phyloP scores from a whole-genome alignment of 257 asterid genomes.

The Galeopsis tetrahit region DNA sequence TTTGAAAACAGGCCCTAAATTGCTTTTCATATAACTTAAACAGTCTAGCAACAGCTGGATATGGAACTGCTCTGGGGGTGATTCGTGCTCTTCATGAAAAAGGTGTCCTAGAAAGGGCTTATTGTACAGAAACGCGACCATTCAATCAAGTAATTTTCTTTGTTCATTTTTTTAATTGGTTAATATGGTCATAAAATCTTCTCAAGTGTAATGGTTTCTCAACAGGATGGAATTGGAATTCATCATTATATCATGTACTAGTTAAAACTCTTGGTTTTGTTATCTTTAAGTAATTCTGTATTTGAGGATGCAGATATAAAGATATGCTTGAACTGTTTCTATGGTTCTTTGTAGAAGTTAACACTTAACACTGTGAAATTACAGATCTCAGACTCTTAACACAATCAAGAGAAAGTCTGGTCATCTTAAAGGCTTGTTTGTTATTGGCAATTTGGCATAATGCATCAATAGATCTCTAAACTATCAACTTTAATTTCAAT shows the following conservation, averaged over 20 bases:
- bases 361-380: not conserved
- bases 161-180: not conserved
- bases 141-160: constrained; percentile 73
- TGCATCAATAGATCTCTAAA: too few species aligned
- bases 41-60: constrained; percentile 98
- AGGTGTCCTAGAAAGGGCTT: constrained; percentile 80
- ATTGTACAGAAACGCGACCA: constrained; percentile 97
- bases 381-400: not conserved
- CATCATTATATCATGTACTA: not conserved
- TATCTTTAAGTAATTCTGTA: not conserved
- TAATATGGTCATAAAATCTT: constrained; percentile 5
- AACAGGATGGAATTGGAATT: constrained; percentile 12
- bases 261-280: not conserved
- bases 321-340: constrained; percentile 7
- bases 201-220: constrained; percentile 12
- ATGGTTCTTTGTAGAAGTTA: not conserved
- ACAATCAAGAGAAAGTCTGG: not conserved
- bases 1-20: not conserved
- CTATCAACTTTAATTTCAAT: too few species aligned
- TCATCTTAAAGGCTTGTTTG: not conserved
- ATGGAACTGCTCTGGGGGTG: constrained; percentile 98
- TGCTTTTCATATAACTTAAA: constrained; percentile 28
- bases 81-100: constrained; percentile 82
- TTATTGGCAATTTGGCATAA: too few species aligned
- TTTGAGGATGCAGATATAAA: not conserved